Conservation (phyloP, 1,284 basidiomycete genomes). For the Rhodotorula sp. region DNA sequence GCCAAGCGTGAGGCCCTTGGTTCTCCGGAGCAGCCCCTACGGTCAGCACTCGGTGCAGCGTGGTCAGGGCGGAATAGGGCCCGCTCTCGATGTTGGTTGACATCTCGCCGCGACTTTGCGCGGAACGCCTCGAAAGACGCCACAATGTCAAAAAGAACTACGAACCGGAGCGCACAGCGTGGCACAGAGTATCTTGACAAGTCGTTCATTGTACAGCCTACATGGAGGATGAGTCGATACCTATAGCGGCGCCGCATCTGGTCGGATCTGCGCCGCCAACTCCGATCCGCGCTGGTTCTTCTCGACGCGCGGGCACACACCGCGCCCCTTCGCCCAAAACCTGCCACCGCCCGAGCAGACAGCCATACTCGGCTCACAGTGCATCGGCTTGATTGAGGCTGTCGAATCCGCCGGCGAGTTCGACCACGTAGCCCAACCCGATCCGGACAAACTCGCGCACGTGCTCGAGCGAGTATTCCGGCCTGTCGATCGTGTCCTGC, state of each 20-base stretch:
- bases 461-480: conserved; percentile 73
- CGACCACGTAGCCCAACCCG: conserved; percentile 20
- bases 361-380: not conserved
- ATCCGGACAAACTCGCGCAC: conserved; percentile 41
- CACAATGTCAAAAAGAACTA: not conserved
- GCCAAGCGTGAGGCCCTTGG: too few relatives aligned
- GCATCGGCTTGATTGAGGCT: not conserved
- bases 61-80: not conserved
- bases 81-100: not conserved
- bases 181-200: too few relatives aligned
- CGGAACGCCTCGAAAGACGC: too few relatives aligned
- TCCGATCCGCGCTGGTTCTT: not conserved
- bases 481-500: conserved; percentile 75
- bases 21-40: too few relatives aligned
- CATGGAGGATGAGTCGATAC: not conserved
- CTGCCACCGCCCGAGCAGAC: too few relatives aligned
- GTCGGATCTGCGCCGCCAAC: not conserved
- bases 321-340: too few relatives aligned
- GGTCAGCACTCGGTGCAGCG: not conserved
- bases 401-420: conserved; percentile 9
- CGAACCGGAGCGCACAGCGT: too few relatives aligned
- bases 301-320: not conserved
- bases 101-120: not conserved
- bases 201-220: not conserved
- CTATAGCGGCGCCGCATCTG: not conserved